Conservation (phyloP, 2,329 filamentous ascomycete species). For the Neurospora sp. region DNA sequence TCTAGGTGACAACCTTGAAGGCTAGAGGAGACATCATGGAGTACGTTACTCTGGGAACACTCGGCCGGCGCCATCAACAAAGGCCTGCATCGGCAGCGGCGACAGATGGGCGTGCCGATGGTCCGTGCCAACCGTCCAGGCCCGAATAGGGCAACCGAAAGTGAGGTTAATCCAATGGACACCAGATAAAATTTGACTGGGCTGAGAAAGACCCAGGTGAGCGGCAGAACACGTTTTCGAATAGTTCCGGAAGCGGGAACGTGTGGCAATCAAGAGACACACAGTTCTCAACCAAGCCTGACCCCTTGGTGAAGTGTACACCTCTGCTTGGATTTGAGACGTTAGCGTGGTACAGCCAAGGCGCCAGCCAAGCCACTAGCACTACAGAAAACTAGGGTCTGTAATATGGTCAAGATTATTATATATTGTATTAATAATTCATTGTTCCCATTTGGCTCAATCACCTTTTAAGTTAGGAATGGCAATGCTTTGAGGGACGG, state of each 20-base stretch:
- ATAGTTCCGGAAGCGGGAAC: neutral
- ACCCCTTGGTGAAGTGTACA: neutral
- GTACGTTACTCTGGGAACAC: neutral
- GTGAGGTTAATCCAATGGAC: neutral
- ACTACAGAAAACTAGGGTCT: no score
- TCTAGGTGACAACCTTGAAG: neutral
- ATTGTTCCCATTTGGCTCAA: no score
- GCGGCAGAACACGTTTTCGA: neutral
- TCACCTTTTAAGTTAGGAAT: no score
- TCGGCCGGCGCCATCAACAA: neutral
- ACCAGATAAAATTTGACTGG: neutral
- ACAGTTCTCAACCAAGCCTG: neutral
- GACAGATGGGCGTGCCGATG: neutral
- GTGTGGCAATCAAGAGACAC: neutral
- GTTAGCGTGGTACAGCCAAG: no score
- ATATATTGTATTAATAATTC: no score
- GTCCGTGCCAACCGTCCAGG: neutral
- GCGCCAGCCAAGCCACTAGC: no score
- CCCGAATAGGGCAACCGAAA: neutral
- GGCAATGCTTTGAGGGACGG: no score
- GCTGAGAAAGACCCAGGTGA: neutral
- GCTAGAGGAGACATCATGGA: neutral
- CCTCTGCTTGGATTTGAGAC: no score
- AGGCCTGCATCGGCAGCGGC: neutral
- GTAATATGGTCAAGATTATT: no score